Base-by-base conservation (phyloP, 306 rosid genomes). In the Pterocarpus macrocarpus region DNA sequence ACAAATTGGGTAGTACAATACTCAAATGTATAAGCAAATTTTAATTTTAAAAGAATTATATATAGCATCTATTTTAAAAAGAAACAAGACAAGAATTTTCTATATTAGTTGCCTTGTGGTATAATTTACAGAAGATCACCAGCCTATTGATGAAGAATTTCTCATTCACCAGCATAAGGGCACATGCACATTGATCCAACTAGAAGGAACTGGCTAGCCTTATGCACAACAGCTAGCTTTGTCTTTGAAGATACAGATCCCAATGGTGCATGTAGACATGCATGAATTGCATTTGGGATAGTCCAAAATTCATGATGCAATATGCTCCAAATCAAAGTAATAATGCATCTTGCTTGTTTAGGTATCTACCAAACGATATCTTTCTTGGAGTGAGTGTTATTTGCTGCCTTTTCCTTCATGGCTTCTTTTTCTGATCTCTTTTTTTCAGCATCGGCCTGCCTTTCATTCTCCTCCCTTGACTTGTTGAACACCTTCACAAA, bases 351-450 rank as follows among this genome's bases (percentile, higher is more conserved):
- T 35, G 74, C 44, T 39, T 73, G 74, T 71, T 79, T 28, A 45
- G 56, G 77, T 55, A 64, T 69, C 89, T 85, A 85, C 45, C 64
- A 67, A 73, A 73, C 72, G 10, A 15, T 78, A 5, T 89, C 95
- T 83, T 79, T 87, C 82, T 78, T 88, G 8, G 80, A 53, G 69
- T 80, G 75, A 5, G 67, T 57, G 72, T 78, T 90, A 55, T 86
- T 81, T n/a, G n/a, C n/a, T n/a, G 87, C 66, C 79, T 89, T 82
- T 35, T 95, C 99, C 88, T 93, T 95, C 90, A 89, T 66, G 83
- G 98, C 95, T 88, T 95, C 99, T 86, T 91, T 95, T 76, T 95
- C 99, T 75, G 88, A 77, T 79, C 86, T 95, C 92, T 86, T 95
- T 76, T 89, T 95, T 75, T 93, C 99, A 57, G 88, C 97, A 72